Base-by-base conservation (phyloP, 2,329 filamentous ascomycete species). In the Fusarium xylarioides region DNA sequence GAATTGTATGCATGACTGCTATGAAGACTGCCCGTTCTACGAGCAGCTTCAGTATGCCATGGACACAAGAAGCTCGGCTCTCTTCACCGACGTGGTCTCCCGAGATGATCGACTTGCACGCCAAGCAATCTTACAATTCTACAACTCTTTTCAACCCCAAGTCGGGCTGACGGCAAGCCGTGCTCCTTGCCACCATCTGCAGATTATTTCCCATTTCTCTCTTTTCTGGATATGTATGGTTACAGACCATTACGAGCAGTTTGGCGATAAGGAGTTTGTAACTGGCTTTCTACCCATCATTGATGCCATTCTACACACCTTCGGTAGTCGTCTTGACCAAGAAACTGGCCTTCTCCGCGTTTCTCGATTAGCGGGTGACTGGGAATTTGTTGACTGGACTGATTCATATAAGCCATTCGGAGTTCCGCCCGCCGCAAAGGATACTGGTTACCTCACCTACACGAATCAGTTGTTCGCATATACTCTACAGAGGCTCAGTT, bases 21-120 rank as follows among this genome's bases (percentile, higher is more conserved):
- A 62, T 4, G 40, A 56, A 16, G 50, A 62, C n/a, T 62, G 50
- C 32, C 59, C 59, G 19, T 62, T 62, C 9, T 62, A 56, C 14
- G 50, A 62, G 11, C 59, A 62, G 23, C 59, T 62, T 7, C 59
- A 62, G 21, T 62, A 56, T 4, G 50, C 59, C 21, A 62, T 62
- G 58, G 58, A 61, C 15, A 35, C 47, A 2, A 52, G 58, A 10
- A 61, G 58, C 16, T 61, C 58, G 4, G 53, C 28, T 15, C 15
- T 61, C 4, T 61, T 61, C 23, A 61, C 52, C 5, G 46, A 56
- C 10, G 37, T 21, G 4, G 11, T 12, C 11, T 62, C 59, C 10
- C 40, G 50, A 3, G 59, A 57, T 37, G 50, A 56, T 4, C 59
- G 59, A 7, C 21, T 62, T 2, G n/a, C 47, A 18, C 52, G 58